These are phyloP conservation scores for Favolaschia claudopus DNA, from an alignment of 768 basidiomycete genomes.

Conservation along the genomic window DNA sequence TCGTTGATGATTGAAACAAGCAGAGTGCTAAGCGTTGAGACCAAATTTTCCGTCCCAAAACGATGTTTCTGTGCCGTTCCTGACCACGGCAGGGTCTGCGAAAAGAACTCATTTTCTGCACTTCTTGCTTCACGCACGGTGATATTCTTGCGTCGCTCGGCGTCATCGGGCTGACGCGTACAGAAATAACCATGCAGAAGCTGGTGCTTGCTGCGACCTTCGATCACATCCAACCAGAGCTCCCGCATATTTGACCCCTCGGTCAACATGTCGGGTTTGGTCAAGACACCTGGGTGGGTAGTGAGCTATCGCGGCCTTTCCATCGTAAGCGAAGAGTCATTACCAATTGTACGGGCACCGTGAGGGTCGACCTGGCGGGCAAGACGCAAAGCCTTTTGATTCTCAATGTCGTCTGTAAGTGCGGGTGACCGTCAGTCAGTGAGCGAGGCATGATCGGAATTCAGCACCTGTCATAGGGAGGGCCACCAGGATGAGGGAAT, in stretches of 20 bases:
- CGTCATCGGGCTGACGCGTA: slow-evolving; percentile 51
- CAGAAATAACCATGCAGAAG: slow-evolving; percentile 53
- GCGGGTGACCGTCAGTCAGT: not conserved
- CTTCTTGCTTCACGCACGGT: slow-evolving; percentile 40
- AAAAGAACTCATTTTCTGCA: slow-evolving; percentile 46
- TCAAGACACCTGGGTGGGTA: slow-evolving; percentile 57
- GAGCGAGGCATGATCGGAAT: no score
- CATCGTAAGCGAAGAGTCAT: not conserved
- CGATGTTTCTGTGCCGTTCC: slow-evolving; percentile 31
- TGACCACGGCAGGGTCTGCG: slow-evolving; percentile 44
- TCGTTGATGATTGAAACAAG: slow-evolving; percentile 44
- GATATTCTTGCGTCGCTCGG: slow-evolving; percentile 39
- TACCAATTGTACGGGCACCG: slow-evolving; percentile 62
- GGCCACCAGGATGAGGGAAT: slow-evolving; percentile 61
- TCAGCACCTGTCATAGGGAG: slow-evolving; percentile 59
- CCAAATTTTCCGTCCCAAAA: slow-evolving; percentile 46
- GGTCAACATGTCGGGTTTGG: slow-evolving; percentile 59
- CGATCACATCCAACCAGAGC: slow-evolving; percentile 52
- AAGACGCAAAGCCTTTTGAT: slow-evolving; percentile 60
- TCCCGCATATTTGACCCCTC: slow-evolving; percentile 43
- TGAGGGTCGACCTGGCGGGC: slow-evolving; percentile 54
- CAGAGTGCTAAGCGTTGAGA: slow-evolving; percentile 42
- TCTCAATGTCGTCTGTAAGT: slow-evolving; percentile 61
- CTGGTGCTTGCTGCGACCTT: slow-evolving; percentile 45
- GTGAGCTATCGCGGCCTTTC: not conserved